Base-by-base conservation (phyloP, 164 flowering plant genomes). In the Cinnamomum chago region DNA sequence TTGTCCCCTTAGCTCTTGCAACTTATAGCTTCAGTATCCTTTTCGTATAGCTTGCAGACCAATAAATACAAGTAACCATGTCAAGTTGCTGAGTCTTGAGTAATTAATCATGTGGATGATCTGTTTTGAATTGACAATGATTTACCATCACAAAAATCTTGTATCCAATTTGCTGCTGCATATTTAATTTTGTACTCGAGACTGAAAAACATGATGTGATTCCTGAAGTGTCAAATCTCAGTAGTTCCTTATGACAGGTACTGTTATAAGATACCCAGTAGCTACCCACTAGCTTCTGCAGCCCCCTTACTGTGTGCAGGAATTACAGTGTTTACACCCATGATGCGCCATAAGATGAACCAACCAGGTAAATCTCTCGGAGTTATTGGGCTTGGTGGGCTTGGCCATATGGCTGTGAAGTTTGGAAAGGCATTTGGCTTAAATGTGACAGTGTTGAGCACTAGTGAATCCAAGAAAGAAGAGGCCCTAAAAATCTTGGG, bases 251-350 rank as follows among this genome's bases (percentile, higher is more conserved):
- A 18, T 6, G 69, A 58, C 84, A 91, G 94, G 86, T 90, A 87
- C 83, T 91, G 94, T 82, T 90, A 75, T 76, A 82, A 51, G 78
- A 90, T 91, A 73, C 92, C 97, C 7, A 83, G 85, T 17, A 73
- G 73, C 69, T 89, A 89, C 74, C 94, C 94, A 71, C 68, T 84
- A 78, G 93, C 85, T 65, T 80, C 77, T 24, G 97, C 94, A 50
- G 94, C 94, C 47, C 97, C 94, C 30, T 81, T 92, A 78, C 82
- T 92, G 22, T 92, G 97, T 84, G 97, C 97, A 72, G 97, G 97
- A 71, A 86, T 90, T 66, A 92, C 97, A 71, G 93, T 92, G 22
- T 92, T 87, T 73, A 4, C 89, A 28, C 97, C 94, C 33, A 92
- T 92, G 97, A 83, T 85, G 82, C 88, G 84, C 79, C 90, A 90